Percentiles rank a stretch among this genome's conserved stretches.
phyloP scores from a whole-genome alignment of 495 filamentous ascomycete genomes.

The Aspergillus sclerotioniger region DNA sequence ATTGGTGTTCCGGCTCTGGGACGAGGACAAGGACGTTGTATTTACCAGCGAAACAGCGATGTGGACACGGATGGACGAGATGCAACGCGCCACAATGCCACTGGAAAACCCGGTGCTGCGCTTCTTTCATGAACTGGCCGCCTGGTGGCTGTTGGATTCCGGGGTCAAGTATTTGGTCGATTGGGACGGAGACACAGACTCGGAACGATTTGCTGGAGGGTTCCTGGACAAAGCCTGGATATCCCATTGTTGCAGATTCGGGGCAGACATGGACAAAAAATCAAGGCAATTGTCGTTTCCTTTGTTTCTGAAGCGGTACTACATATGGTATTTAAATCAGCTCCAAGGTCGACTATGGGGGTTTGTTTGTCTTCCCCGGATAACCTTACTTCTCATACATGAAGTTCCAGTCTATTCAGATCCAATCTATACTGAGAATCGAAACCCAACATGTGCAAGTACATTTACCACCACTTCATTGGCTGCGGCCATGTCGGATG shows the following conservation, averaged over 20 bases:
- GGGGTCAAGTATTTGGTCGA: conserved; percentile 35
- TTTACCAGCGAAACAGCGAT: conserved; percentile 36
- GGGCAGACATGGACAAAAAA: neutral
- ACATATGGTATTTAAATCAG: no score
- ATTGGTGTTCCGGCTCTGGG: conserved; percentile 26
- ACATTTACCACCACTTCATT: conserved; percentile 29
- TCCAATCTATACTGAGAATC: neutral
- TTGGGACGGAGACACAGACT: conserved; percentile 15
- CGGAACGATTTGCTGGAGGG: neutral
- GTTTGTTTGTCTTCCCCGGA: neutral
- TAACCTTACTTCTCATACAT: neutral
- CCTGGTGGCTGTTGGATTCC: conserved; percentile 43
- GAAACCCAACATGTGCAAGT: conserved; percentile 24
- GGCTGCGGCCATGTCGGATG: conserved; percentile 31
- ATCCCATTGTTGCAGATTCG: neutral
- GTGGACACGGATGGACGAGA: conserved; percentile 26
- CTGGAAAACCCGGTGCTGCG: conserved; percentile 27
- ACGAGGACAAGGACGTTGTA: conserved; percentile 21
- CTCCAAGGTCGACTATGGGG: neutral
- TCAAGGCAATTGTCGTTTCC: neutral
- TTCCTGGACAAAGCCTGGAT: neutral
- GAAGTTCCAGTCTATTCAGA: neutral
- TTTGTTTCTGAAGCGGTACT: neutral
- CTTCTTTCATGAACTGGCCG: conserved; percentile 37
- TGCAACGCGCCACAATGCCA: conserved; percentile 21